Evolutionary conservation across 2,329 filamentous ascomycete species (phyloP).

Genomic region (Colletotrichum sp.): DNA sequence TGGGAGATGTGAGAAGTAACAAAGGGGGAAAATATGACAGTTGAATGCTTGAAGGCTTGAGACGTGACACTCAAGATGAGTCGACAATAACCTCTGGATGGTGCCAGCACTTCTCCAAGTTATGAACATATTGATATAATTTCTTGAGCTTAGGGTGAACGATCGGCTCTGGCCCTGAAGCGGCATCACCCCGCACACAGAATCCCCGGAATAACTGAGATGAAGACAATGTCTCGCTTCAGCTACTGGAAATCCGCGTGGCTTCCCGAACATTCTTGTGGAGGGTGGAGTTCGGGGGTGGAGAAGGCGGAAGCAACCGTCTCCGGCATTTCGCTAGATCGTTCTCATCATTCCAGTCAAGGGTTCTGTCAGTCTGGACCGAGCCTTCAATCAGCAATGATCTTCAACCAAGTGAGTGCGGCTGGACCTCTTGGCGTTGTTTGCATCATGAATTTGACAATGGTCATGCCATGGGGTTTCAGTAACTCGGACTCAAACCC

Average conservation of each 20-base stretch:
- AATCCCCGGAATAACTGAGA: not conserved
- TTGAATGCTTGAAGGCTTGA: too few relatives aligned
- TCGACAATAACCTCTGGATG: not conserved
- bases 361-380: accelerated
- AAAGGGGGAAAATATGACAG: not conserved
- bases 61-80: not conserved
- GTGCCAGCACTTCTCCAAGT: not conserved
- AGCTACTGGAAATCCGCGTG: not conserved
- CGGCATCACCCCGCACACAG: not conserved
- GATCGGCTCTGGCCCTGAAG: not conserved
- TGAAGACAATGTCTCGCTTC: not conserved
- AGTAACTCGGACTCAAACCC: not conserved
- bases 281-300: not conserved
- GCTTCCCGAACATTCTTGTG: not conserved
- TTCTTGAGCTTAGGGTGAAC: not conserved
- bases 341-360: not conserved
- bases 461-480: not conserved
- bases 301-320: not conserved
- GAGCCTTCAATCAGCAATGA: not conserved
- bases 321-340: not conserved
- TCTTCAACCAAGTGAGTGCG: not conserved
- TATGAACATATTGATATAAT: not conserved
- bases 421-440: not conserved
- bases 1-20: not conserved
- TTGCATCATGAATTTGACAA: not conserved